These are phyloP conservation scores for Phytopythium aichiense DNA, from an alignment of 352 stramenopile genomes.

Conservation along the genomic window DNA sequence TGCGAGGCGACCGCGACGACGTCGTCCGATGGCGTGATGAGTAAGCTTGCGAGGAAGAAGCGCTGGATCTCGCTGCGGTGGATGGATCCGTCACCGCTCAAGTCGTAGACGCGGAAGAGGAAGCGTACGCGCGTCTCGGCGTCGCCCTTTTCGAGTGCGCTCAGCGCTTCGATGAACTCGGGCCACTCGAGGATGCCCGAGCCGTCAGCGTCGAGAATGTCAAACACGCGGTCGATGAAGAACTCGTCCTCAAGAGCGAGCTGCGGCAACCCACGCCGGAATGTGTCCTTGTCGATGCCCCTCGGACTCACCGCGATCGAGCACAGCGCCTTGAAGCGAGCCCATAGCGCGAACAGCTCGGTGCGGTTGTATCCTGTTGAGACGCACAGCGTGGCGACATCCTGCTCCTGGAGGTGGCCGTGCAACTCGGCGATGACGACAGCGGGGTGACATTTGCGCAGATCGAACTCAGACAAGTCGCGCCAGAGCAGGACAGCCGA, in stretches of 20 bases:
- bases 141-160: conserved; percentile 60
- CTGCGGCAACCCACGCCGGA: conserved; percentile 54
- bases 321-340: conserved; percentile 68
- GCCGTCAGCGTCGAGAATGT: conserved; percentile 57
- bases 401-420: conserved; percentile 55
- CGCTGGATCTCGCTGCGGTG: conserved; percentile 47
- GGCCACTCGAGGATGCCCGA: conserved; percentile 66
- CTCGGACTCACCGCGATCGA: conserved; percentile 40
- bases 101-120: conserved; percentile 74
- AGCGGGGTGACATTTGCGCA: conserved; percentile 27
- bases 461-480: conserved; percentile 20
- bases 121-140: conserved; percentile 44
- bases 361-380: conserved; percentile 52
- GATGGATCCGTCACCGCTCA: conserved; percentile 62
- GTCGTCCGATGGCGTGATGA: conserved; percentile 35
- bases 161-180: conserved; percentile 69
- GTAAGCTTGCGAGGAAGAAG: conserved; percentile 61
- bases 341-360: conserved; percentile 65
- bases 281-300: conserved; percentile 64
- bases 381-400: conserved; percentile 36
- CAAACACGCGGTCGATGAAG: conserved; percentile 70
- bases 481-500: conserved; percentile 7
- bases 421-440: conserved; percentile 35
- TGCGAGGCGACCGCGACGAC: conserved; percentile 46
- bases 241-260: conserved; percentile 64